A percentile compares a stretch with the other conserved stretches of the same genome.
Evolutionary conservation across 345 rosid species (phyloP).

Genomic region (Combretum micranthum): DNA sequence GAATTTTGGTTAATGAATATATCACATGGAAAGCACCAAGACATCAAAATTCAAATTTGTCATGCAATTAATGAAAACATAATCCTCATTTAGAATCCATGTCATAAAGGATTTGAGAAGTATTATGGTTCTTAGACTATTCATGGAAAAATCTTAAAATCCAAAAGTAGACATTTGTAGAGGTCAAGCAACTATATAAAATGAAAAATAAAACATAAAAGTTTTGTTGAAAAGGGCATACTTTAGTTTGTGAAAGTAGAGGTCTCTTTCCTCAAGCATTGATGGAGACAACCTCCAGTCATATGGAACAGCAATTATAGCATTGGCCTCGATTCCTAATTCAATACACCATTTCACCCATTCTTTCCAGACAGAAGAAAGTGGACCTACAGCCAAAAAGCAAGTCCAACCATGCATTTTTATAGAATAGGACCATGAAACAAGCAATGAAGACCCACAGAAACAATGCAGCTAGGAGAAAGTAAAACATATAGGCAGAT

Average conservation of each 20-base stretch:
- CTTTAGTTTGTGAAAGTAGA: conserved; percentile 97
- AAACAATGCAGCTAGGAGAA: neutral
- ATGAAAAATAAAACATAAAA: too few relatives aligned
- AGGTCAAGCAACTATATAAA: too few relatives aligned
- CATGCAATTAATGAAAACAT: too few relatives aligned
- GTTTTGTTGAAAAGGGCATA: conserved; percentile 26
- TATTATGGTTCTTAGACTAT: too few relatives aligned
- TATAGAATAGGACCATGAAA: neutral
- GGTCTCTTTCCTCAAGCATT: conserved; percentile 93
- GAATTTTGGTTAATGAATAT: too few relatives aligned
- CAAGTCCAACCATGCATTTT: neutral
- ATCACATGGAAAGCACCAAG: too few relatives aligned
- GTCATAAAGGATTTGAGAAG: too few relatives aligned
- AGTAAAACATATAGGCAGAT: neutral
- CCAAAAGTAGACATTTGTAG: too few relatives aligned
- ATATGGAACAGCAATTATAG: conserved; percentile 89
- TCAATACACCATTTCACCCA: conserved; percentile 99
- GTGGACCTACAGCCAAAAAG: conserved; percentile 60
- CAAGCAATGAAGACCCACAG: neutral
- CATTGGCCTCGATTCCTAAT: conserved; percentile 92
- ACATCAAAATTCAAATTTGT: too few relatives aligned
- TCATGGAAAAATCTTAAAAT: too few relatives aligned
- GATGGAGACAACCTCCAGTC: conserved; percentile 98
- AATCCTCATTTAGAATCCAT: too few relatives aligned
- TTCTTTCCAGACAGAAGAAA: conserved; percentile 97